Conservation (phyloP, 257 asterid genomes). For the Scutellaria barbata region DNA sequence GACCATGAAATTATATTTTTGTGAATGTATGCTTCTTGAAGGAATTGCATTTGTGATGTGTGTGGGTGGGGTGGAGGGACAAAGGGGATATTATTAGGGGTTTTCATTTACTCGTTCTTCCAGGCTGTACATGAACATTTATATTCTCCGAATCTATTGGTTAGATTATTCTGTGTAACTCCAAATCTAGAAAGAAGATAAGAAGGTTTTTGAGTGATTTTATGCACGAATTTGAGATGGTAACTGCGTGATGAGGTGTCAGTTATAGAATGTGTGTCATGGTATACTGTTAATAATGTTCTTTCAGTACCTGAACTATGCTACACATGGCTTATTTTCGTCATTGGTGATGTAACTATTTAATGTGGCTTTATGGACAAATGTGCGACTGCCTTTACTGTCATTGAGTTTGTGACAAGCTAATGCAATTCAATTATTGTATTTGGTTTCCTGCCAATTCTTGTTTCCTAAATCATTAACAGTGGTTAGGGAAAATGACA, state of each 20-base stretch:
- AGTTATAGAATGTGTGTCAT: not conserved
- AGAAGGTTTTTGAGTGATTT: not conserved
- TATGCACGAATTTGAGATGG: not conserved
- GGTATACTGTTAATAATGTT: not conserved
- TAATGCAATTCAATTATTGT: no score
- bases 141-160: slow-evolving; percentile 13
- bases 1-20: not conserved
- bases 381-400: not conserved
- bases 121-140: not conserved
- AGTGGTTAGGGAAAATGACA: no score
- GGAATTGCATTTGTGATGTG: slow-evolving; percentile 7
- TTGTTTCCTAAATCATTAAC: no score
- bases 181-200: not conserved
- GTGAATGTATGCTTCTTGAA: slow-evolving; percentile 12
- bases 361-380: not conserved
- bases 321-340: slow-evolving; percentile 3
- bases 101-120: not conserved
- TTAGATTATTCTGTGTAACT: slow-evolving; percentile 7
- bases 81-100: slow-evolving; percentile 10
- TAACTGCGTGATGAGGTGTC: slow-evolving; percentile 14
- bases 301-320: not conserved
- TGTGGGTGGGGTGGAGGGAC: not conserved
- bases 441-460: no score
- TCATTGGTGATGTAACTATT: not conserved
- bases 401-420: no score